These are phyloP conservation scores for Aspergillus baeticus DNA, from an alignment of 495 filamentous ascomycete species.

Conservation along the genomic window DNA sequence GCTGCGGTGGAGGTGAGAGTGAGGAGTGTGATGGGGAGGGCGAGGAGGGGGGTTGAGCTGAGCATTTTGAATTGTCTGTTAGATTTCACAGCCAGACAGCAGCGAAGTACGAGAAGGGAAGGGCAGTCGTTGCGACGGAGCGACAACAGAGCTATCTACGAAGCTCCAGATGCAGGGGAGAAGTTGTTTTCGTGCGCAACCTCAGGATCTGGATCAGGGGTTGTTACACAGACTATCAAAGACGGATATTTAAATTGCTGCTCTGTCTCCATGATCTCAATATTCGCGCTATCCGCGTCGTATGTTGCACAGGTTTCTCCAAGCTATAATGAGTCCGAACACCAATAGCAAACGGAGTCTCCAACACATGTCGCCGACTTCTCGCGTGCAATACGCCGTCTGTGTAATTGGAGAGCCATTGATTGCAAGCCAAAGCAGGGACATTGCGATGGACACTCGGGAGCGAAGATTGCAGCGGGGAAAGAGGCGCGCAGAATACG, in stretches of 20 bases:
- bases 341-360: not conserved
- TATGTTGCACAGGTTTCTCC: not conserved
- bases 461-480: not conserved
- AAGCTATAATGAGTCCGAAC: not conserved
- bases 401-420: not conserved
- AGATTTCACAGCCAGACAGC: no score
- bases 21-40: constrained; percentile 13
- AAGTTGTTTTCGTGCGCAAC: no score
- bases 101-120: no score
- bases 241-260: no score
- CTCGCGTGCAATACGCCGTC: not conserved
- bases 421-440: not conserved
- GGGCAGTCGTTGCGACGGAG: no score
- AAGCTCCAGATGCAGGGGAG: no score
- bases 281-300: not conserved
- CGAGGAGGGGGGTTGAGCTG: constrained; percentile 6
- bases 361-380: not conserved
- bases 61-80: not conserved
- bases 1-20: no score
- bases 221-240: not conserved
- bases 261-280: no score
- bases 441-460: not conserved
- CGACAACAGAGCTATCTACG: no score
- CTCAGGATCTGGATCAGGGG: no score
- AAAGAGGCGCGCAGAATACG: not conserved